Base-by-base conservation (phyloP, 2,329 filamentous ascomycete species). In the Waltergamsia citrina region DNA sequence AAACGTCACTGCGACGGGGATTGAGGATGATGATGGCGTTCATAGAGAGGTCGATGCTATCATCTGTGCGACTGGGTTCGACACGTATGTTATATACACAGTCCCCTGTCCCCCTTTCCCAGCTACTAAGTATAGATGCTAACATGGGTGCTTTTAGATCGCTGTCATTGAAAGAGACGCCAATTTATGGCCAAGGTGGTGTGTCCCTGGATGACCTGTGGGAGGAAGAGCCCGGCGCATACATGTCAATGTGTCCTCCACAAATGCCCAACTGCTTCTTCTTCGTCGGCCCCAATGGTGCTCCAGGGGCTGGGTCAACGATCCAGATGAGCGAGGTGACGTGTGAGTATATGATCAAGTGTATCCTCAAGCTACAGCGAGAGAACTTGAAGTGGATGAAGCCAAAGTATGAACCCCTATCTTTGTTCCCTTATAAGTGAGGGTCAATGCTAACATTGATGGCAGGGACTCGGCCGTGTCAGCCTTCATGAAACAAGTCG, bases 51-150 rank as follows among this genome's bases (percentile, higher is more conserved):
- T 73, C 12, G 73, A 77, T 43, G 61, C 59, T 18, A 65, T 77
- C 19, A 55, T 76, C 33, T 73, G 69, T 40, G 69, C 69, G 20
- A 72, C 68, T 1, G 68, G 69, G 4, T 73, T 71, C 43, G 62
- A 72, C 43, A 61, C 61, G 17, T 68, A 16, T 24, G 31, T 33
- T 11, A 7, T n/a, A 8, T 24, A n/a, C 8, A 24, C 23, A n/a
- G n/a, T n/a, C n/a, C n/a, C n/a, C n/a, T n/a, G n/a, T 14, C 7
- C n/a, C n/a, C 12, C n/a, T 17, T 7, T 17, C 17, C 15, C 12
- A 30, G 17, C 12, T 17, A 63, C 2, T 71, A 69, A 46, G 45
- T 55, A 5, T 67, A 67, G 7, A 57, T 60, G 3, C 71, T 69
- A n/a, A n/a, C n/a, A n/a, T n/a, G n/a, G n/a, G n/a, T 38, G 7